A percentile compares a stretch with the other conserved stretches of the same genome.
Conservation (phyloP, 805 yeast species). For the Diddensiella santjacobensis region DNA sequence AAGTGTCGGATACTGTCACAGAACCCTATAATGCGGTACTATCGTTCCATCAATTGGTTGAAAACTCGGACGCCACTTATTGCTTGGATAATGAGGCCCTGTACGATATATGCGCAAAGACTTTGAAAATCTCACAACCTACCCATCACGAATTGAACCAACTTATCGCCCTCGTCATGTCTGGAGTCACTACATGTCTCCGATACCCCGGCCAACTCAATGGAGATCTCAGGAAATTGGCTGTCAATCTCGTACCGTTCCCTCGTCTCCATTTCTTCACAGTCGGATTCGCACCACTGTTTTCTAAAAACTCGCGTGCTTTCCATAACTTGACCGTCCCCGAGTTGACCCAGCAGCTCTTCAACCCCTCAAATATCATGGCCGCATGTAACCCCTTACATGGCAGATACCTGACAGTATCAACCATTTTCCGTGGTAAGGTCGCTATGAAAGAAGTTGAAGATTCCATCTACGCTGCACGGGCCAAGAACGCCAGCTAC, state of each 20-base stretch:
- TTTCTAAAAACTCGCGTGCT: constrained; percentile 74
- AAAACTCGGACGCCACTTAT: constrained; percentile 88
- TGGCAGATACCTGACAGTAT: constrained; percentile 90
- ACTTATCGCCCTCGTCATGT: constrained; percentile 87
- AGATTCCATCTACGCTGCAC: constrained; percentile 86
- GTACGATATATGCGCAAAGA: constrained; percentile 83
- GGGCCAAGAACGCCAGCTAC: constrained; percentile 75
- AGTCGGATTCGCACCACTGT: constrained; percentile 93
- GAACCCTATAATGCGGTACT: constrained; percentile 94
- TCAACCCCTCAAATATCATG: constrained; percentile 91
- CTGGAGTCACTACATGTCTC: constrained; percentile 91
- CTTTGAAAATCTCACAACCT: constrained; percentile 77
- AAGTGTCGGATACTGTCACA: constrained; percentile 87
- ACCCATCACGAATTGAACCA: constrained; percentile 75
- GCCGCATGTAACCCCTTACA: constrained; percentile 92
- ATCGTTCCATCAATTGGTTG: constrained; percentile 89
- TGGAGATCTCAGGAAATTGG: constrained; percentile 88
- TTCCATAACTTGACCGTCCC: constrained; percentile 87
- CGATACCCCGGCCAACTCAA: constrained; percentile 96
- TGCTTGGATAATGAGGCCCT: constrained; percentile 95
- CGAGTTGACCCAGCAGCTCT: constrained; percentile 92
- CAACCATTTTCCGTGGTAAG: constrained; percentile 92
- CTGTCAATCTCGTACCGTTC: constrained; percentile 93
- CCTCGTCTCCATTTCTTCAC: constrained; percentile 95
- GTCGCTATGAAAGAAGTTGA: constrained; percentile 93